Conservation (phyloP, 257 asterid species). For the Euphrasia confusa region DNA sequence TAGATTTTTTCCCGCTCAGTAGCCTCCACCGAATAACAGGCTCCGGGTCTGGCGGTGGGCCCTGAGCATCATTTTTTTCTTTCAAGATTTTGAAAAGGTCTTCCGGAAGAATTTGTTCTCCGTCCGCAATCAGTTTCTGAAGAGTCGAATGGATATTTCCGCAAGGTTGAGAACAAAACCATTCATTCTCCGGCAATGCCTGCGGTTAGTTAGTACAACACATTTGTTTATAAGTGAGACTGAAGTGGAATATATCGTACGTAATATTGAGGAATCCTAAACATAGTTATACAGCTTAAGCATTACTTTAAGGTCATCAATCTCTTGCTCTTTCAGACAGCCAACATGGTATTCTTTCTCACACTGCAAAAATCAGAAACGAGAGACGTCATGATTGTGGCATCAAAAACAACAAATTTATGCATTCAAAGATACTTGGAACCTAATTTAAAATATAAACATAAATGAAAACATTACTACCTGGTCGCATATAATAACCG, state of each 20-base stretch:
- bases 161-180: constrained; percentile 84
- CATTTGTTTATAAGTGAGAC: constrained; percentile 6
- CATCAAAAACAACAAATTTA: constrained; percentile 11
- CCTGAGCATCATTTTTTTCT: constrained; percentile 43
- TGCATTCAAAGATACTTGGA: constrained; percentile 17
- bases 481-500: constrained; percentile 94
- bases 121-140: constrained; percentile 45
- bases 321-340: constrained; percentile 66
- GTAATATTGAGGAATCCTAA: neutral
- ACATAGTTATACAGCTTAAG: constrained; percentile 4
- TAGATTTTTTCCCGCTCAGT: constrained; percentile 56
- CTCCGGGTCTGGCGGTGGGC: constrained; percentile 28
- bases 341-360: constrained; percentile 89
- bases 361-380: constrained; percentile 42
- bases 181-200: constrained; percentile 71
- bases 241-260: constrained; percentile 7
- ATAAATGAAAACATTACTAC: constrained; percentile 29
- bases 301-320: constrained; percentile 66
- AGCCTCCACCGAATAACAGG: constrained; percentile 71
- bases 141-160: constrained; percentile 46
- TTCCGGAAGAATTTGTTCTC: constrained; percentile 66
- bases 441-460: constrained; percentile 2
- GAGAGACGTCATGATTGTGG: constrained; percentile 11
- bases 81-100: constrained; percentile 35
- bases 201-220: constrained; percentile 32